Evolutionary conservation across 2,329 filamentous ascomycete species (phyloP), one percentile per base, ranked within the genome.

Genomic region (Podosphaera leucotricha): DNA sequence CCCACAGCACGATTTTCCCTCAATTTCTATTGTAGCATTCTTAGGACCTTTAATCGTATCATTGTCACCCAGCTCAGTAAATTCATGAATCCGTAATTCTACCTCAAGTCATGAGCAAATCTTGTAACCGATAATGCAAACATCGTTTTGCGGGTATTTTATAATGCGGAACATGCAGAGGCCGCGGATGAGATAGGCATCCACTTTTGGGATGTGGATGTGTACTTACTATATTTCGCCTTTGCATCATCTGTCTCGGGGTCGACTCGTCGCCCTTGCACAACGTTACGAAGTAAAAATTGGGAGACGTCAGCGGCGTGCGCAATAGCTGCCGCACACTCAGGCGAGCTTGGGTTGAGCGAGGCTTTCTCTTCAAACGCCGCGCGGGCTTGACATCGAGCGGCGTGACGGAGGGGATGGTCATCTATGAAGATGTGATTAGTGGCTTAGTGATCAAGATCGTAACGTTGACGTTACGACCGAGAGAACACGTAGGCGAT

Each of bases 31-130:
- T 30, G 50, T 52, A 48, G 57, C 47, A 38, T 55, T 57, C 48
- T 57, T 56, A 21, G 59, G 58, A 13, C 15, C 15, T n/a, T 33
- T 33, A 4, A 94, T 74, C 28, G 78, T 82, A 53, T 94, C 85
- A 57, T 98, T 98, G 62, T 95, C 81, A 44, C 90, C 85, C 51
- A 83, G 70, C 61, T 98, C 87, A 24, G 80, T 98, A 51, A 92
- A 66, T 48, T 92, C 72, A 60, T 95, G 90, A 62, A 98, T 94
- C 43, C 78, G 71, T 46, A 95, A 64, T 58, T 80, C 85, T 94
- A 38, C 3, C 6, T 4, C 28, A n/a, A 33, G 28, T 33, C 28
- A 13, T n/a, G 13, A 33, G 28, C 28, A 33, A 33, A n/a, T 33
- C 28, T 3, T 11, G 28, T 33, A n/a, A n/a, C 4, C 4, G 6